These are phyloP conservation scores for Cutaneotrichosporon cavernicola DNA, from an alignment of 1,284 basidiomycete species.

Conservation along the genomic window DNA sequence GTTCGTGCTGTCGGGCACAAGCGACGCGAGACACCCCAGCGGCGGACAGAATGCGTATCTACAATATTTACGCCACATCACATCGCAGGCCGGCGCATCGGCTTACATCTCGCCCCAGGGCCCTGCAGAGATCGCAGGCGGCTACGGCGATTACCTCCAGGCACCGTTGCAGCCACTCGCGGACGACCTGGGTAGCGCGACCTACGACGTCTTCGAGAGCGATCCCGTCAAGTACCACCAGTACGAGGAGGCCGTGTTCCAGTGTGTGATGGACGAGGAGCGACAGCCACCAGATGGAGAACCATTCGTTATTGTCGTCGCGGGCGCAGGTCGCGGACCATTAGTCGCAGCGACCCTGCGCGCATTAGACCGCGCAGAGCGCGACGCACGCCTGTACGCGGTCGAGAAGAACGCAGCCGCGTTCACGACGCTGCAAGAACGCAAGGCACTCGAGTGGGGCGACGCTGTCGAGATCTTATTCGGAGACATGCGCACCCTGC, in stretches of 20 bases:
- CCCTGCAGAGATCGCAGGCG: slow-evolving; percentile 81
- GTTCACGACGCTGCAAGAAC: slow-evolving; percentile 84
- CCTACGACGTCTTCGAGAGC: slow-evolving; percentile 96
- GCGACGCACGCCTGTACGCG: slow-evolving; percentile 72
- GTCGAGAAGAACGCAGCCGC: slow-evolving; percentile 97
- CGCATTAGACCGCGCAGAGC: slow-evolving; percentile 70
- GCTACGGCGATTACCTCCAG: slow-evolving; percentile 94
- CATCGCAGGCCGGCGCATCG: slow-evolving; percentile 59
- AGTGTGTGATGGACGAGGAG: slow-evolving; percentile 73
- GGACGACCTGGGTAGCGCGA: slow-evolving; percentile 92
- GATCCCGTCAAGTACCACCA: slow-evolving; percentile 95
- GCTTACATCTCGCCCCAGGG: slow-evolving; percentile 46
- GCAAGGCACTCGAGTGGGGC: slow-evolving; percentile 79
- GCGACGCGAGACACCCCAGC: slow-evolving; percentile 63
- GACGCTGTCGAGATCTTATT: slow-evolving; percentile 74
- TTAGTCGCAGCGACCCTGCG: slow-evolving; percentile 81
- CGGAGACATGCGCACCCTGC: slow-evolving; percentile 87
- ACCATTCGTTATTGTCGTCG: slow-evolving; percentile 69
- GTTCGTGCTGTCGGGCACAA: slow-evolving; percentile 72
- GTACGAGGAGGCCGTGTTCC: slow-evolving; percentile 90
- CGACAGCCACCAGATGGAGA: neutral
- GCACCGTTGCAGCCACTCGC: slow-evolving; percentile 94
- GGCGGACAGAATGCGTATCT: slow-evolving; percentile 86
- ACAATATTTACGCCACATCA: slow-evolving; percentile 83
- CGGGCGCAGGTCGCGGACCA: slow-evolving; percentile 92